Conservation (phyloP, 371 early-diverging fungal genomes). For the Circinella umbellata region DNA sequence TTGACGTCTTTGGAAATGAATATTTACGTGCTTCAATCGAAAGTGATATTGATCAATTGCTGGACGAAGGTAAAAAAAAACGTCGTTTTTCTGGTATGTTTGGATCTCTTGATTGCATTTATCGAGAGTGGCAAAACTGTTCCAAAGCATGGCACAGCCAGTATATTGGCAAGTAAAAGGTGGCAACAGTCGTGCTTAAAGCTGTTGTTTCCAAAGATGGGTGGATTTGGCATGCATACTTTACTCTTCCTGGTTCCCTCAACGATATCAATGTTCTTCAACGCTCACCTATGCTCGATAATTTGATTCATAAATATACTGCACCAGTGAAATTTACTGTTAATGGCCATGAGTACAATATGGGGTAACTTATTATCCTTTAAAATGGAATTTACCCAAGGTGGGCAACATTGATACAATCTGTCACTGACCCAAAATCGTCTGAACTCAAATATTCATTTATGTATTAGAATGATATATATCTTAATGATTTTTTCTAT, state of each 20-base stretch:
- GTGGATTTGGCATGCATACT: slow-evolving; percentile 1
- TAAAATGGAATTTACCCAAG: slow-evolving; percentile 1
- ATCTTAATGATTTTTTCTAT: too few species aligned
- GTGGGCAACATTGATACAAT: neutral
- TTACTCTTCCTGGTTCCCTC: neutral
- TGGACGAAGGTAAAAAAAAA: neutral
- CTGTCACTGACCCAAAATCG: neutral
- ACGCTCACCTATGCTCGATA: neutral
- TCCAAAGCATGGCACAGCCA: neutral
- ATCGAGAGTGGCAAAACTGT: slow-evolving; percentile 2
- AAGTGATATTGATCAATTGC: neutral
- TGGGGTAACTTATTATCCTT: neutral
- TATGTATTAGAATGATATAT: too few species aligned
- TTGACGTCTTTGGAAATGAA: slow-evolving; percentile 1
- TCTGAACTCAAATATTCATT: too few species aligned
- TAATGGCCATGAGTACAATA: neutral
- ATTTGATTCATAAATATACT: neutral
- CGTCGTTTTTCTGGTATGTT: slow-evolving; percentile 2
- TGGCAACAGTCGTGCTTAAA: neutral
- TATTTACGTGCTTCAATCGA: slow-evolving; percentile 2
- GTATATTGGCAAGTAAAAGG: neutral
- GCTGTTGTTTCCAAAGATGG: neutral
- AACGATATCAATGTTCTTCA: slow-evolving; percentile 3
- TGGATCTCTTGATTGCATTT: slow-evolving; percentile 9
- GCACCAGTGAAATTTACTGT: neutral